Percentiles rank a stretch among this genome's conserved stretches.
Conservation (phyloP, 2,329 filamentous ascomycete genomes). For the Penicillium decumbens region DNA sequence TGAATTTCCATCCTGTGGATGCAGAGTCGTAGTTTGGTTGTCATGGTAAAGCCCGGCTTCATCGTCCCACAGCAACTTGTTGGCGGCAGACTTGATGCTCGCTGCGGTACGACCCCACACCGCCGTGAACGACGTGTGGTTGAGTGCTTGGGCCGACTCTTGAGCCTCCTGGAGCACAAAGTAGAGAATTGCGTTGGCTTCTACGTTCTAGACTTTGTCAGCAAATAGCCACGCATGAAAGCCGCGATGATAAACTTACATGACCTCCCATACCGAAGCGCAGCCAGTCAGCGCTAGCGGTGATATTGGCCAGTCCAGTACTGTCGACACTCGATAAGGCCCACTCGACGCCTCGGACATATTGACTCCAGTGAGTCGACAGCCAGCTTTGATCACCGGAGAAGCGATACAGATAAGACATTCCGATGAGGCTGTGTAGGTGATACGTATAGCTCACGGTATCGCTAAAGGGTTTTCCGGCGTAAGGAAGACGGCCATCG, state of each 20-base stretch:
- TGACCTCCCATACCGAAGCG: slow-evolving; percentile 50
- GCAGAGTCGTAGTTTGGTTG: slow-evolving; percentile 28
- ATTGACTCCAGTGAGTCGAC: slow-evolving; percentile 41
- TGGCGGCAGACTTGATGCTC: slow-evolving; percentile 24
- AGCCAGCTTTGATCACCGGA: slow-evolving; percentile 42
- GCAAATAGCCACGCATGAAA: neutral
- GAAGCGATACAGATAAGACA: slow-evolving; percentile 45
- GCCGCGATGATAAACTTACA: slow-evolving; percentile 18
- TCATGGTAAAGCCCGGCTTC: slow-evolving; percentile 23
- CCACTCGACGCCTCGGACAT: slow-evolving; percentile 43
- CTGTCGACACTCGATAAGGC: slow-evolving; percentile 42
- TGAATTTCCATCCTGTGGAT: slow-evolving; percentile 37
- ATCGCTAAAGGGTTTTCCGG: slow-evolving; percentile 43
- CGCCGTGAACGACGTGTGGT: slow-evolving; percentile 12
- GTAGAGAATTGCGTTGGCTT: slow-evolving; percentile 46
- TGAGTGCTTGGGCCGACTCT: slow-evolving; percentile 19
- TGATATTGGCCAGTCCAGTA: slow-evolving; percentile 46
- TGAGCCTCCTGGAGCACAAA: slow-evolving; percentile 25
- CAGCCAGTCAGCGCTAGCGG: slow-evolving; percentile 45
- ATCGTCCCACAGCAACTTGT: slow-evolving; percentile 27
- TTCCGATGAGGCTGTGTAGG: slow-evolving; percentile 46
- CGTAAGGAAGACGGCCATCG: slow-evolving; percentile 50
- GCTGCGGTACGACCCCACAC: slow-evolving; percentile 21
- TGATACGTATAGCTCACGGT: slow-evolving; percentile 54
- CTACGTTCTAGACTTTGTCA: slow-evolving; percentile 16